Percentiles rank a stretch among this genome's conserved stretches.
Evolutionary conservation across 805 yeast genomes (phyloP).

Genomic region (Jamesozyma hellenica): DNA sequence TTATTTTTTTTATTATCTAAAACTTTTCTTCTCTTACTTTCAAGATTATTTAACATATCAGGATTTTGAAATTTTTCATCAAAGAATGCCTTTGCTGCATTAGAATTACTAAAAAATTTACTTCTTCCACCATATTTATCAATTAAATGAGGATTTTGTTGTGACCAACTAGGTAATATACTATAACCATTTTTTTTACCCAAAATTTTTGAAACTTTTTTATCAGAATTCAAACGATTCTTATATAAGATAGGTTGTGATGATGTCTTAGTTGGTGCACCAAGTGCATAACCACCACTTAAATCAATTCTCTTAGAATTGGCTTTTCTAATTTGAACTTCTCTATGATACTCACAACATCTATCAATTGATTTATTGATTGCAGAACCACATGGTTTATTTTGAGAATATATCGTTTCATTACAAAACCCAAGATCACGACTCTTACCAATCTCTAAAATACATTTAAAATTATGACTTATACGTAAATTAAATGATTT

Average conservation of each 20-base stretch:
- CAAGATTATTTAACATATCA: conserved; percentile 33
- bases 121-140: conserved; percentile 5
- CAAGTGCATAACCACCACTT: conserved; percentile 46
- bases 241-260: conserved; percentile 4
- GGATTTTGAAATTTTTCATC: conserved; percentile 42
- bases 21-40: conserved; percentile 32
- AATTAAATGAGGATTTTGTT: conserved; percentile 2
- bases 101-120: conserved; percentile 30
- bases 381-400: conserved; percentile 52
- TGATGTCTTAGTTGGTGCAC: conserved; percentile 39
- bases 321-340: conserved; percentile 40
- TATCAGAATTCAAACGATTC: neutral
- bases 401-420: conserved; percentile 37
- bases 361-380: conserved; percentile 44
- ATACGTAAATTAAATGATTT: conserved; percentile 47
- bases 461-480: conserved; percentile 38
- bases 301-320: conserved; percentile 69
- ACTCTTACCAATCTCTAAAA: conserved; percentile 67
- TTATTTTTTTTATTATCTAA: conserved; percentile 29
- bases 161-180: conserved; percentile 5
- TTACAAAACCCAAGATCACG: conserved; percentile 60
- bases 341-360: conserved; percentile 67
- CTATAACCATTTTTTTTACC: neutral
- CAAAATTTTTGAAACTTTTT: too few relatives aligned
- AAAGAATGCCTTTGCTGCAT: conserved; percentile 42